Percentiles rank a stretch among this genome's conserved stretches.
phyloP scores from a whole-genome alignment of 306 rosid genomes.

The Argentina anserina region DNA sequence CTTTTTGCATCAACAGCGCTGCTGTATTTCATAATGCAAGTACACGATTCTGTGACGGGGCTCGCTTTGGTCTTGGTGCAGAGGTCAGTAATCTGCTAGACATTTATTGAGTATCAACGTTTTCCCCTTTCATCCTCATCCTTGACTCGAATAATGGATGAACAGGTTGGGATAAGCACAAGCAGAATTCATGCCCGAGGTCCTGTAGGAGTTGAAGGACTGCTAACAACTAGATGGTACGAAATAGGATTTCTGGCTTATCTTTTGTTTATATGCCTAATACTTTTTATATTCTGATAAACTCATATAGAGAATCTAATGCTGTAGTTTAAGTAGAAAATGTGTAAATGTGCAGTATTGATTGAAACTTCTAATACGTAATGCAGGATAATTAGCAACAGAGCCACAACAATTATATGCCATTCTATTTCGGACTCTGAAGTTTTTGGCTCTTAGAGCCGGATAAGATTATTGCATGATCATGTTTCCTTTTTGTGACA shows the following conservation, averaged over 20 bases:
- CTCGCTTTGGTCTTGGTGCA: constrained; percentile 80
- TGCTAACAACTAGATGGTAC: constrained; percentile 82
- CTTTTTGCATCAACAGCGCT: constrained; percentile 47
- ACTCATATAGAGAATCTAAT: neutral
- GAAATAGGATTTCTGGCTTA: constrained; percentile 9
- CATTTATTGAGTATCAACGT: neutral
- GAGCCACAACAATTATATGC: neutral
- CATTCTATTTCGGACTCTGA: neutral
- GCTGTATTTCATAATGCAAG: constrained; percentile 88
- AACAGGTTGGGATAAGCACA: constrained; percentile 79
- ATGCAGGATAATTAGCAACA: neutral
- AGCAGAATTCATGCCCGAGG: constrained; percentile 86
- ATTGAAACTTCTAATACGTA: neutral
- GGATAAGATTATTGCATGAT: neutral
- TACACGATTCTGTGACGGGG: constrained; percentile 68
- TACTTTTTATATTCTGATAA: neutral
- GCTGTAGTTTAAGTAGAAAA: neutral
- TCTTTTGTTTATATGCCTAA: neutral
- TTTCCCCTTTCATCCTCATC: constrained; percentile 9
- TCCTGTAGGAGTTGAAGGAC: constrained; percentile 97
- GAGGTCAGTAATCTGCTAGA: constrained; percentile 45
- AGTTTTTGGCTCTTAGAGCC: neutral
- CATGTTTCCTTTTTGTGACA: neutral
- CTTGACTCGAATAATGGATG: constrained; percentile 15
- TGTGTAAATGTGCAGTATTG: neutral